Percentiles rank a stretch among this genome's conserved stretches.
phyloP scores from a whole-genome alignment of 495 filamentous ascomycete species.

The Lasiosphaeris hirsuta region DNA sequence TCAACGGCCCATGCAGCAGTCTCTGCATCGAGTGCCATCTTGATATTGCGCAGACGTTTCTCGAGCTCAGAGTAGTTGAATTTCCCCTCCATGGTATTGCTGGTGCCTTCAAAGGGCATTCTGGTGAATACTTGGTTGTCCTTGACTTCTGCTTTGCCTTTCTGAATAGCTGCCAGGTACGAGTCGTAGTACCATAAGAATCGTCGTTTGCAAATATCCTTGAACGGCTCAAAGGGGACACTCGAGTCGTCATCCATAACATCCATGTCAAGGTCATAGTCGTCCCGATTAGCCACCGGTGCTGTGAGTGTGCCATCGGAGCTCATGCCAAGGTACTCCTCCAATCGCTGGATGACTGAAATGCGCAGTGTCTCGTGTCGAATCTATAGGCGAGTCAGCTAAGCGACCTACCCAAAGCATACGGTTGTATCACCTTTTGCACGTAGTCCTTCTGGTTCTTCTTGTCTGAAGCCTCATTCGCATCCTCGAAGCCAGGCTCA shows the following conservation, averaged over 20 bases:
- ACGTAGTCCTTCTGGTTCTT: conserved; percentile 76
- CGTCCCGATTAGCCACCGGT: conserved; percentile 40
- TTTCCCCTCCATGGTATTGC: conserved; percentile 81
- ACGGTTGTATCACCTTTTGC: conserved; percentile 61
- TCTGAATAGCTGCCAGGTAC: conserved; percentile 68
- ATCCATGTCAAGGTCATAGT: conserved; percentile 51
- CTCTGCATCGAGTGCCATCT: conserved; percentile 67
- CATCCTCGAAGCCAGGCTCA: conserved; percentile 87
- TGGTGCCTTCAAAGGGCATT: conserved; percentile 80
- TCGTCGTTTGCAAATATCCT: conserved; percentile 83
- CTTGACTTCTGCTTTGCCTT: conserved; percentile 56
- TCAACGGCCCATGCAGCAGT: conserved; percentile 65
- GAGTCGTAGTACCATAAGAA: conserved; percentile 96
- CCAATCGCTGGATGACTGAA: conserved; percentile 79
- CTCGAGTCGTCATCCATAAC: conserved; percentile 50
- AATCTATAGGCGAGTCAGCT: conserved; percentile 55
- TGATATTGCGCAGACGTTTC: conserved; percentile 61
- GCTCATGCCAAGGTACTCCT: conserved; percentile 68
- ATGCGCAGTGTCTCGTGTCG: conserved; percentile 87
- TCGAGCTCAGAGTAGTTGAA: conserved; percentile 81
- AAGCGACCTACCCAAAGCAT: neutral
- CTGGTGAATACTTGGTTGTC: conserved; percentile 60
- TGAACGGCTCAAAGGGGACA: conserved; percentile 71
- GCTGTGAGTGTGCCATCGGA: conserved; percentile 45
- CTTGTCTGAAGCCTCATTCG: conserved; percentile 63